Conservation (phyloP, 2,329 filamentous ascomycete species). For the Mycosphaerelloides madeirae region DNA sequence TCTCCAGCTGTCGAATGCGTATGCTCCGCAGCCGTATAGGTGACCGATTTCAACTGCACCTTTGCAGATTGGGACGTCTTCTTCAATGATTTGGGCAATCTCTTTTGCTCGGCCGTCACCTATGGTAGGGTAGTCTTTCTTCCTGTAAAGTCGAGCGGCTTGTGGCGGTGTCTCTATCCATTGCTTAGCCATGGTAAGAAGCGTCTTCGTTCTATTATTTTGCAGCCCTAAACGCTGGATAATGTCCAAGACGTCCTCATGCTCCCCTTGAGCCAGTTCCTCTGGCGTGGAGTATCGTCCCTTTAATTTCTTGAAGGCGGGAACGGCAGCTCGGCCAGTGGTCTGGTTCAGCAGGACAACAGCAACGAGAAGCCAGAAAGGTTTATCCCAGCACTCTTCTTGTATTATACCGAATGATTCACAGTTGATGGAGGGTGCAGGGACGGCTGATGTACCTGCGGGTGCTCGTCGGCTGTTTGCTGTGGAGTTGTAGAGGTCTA, state of each 20-base stretch:
- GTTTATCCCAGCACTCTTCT: constrained; percentile 67
- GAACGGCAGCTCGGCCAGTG: constrained; percentile 66
- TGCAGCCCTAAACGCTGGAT: constrained; percentile 70
- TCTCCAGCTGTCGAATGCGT: constrained; percentile 84
- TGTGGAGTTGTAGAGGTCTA: constrained; percentile 27
- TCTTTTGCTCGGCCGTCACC: constrained; percentile 48
- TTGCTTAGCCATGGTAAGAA: constrained; percentile 64
- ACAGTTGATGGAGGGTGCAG: constrained; percentile 63
- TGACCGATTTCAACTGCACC: constrained; percentile 80
- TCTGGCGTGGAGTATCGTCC: constrained; percentile 62
- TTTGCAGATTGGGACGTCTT: constrained; percentile 42
- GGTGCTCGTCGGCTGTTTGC: constrained; percentile 21
- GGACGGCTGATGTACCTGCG: constrained; percentile 43
- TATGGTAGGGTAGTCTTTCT: constrained; percentile 51
- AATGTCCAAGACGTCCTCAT: constrained; percentile 54
- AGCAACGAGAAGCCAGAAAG: constrained; percentile 76
- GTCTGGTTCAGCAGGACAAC: constrained; percentile 84
- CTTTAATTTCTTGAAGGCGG: constrained; percentile 67
- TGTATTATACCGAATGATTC: constrained; percentile 74
- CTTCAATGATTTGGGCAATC: constrained; percentile 40
- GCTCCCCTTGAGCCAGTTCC: constrained; percentile 55
- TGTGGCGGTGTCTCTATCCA: constrained; percentile 64
- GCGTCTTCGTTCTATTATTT: constrained; percentile 59
- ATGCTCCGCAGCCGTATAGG: constrained; percentile 69
- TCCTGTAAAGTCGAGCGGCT: constrained; percentile 53